phyloP scores from a whole-genome alignment of 2,329 filamentous ascomycete species.

The Penicillium janthinellum region DNA sequence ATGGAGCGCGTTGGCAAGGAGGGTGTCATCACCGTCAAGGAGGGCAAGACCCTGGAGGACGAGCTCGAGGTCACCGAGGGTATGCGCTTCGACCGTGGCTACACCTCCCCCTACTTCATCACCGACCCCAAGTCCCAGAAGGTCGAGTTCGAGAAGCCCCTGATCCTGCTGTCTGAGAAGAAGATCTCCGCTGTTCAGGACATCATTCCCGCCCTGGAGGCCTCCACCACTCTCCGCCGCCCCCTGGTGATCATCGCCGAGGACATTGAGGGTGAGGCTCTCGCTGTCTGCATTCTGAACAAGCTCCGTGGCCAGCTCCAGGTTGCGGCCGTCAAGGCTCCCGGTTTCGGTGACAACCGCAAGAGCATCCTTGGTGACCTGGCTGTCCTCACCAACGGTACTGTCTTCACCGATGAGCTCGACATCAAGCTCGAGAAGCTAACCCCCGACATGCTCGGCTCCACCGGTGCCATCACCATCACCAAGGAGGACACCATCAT shows the following conservation, averaged over 20 bases:
- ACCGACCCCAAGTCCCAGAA: slow-evolving; percentile 98
- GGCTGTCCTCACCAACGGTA: slow-evolving; percentile 92
- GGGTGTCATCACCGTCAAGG: slow-evolving; percentile 99
- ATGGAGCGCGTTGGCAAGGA: slow-evolving; percentile 99
- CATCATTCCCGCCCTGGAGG: slow-evolving; percentile 96
- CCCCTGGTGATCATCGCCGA: slow-evolving; percentile 98
- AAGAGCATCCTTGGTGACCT: slow-evolving; percentile 99
- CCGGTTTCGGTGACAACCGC: slow-evolving; percentile 99
- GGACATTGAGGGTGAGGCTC: slow-evolving; percentile 97
- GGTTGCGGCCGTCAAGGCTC: slow-evolving; percentile 97
- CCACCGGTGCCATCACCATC: slow-evolving; percentile 97
- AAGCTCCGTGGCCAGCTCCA: slow-evolving; percentile 99
- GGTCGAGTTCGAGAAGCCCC: slow-evolving; percentile 99
- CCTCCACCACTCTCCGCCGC: slow-evolving; percentile 90
- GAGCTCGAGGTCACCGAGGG: slow-evolving; percentile 99
- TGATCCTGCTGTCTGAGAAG: slow-evolving; percentile 99
- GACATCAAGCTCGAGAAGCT: slow-evolving; percentile 99
- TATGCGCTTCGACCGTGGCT: slow-evolving; percentile 99
- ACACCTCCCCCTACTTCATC: slow-evolving; percentile 99
- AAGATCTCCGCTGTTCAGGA: slow-evolving; percentile 99
- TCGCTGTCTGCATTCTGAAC: slow-evolving; percentile 99
- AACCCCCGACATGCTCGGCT: slow-evolving; percentile 92
- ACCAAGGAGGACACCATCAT: slow-evolving; percentile 99
- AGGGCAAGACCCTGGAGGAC: slow-evolving; percentile 97
- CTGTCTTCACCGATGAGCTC: slow-evolving; percentile 97